phyloP scores from a whole-genome alignment of 2,329 filamentous ascomycete species.

The Sclerotiophoma versabilis region DNA sequence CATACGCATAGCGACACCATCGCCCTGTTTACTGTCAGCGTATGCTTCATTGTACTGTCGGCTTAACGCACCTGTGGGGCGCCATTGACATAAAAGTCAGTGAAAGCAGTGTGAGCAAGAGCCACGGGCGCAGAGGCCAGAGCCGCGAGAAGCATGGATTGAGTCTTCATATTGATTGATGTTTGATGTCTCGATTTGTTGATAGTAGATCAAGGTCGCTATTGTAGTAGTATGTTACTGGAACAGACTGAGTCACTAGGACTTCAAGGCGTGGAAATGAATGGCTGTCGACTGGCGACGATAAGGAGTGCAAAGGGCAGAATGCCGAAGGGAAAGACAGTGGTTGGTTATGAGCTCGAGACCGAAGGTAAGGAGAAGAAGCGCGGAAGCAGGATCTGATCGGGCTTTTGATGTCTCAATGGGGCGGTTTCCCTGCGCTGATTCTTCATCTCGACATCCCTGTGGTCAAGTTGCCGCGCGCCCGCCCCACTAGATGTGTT shows the following conservation, averaged over 20 bases:
- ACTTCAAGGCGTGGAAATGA: constrained; percentile 38
- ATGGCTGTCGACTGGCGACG: constrained; percentile 49
- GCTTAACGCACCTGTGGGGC: constrained; percentile 30
- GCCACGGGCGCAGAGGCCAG: constrained; percentile 43
- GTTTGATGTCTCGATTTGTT: constrained; percentile 1
- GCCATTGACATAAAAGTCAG: constrained; percentile 46
- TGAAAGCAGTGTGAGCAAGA: constrained; percentile 48
- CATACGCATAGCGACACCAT: constrained; percentile 76
- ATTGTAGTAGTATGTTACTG: constrained; percentile 32
- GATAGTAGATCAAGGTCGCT: constrained; percentile 7
- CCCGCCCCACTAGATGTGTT: constrained; percentile 29
- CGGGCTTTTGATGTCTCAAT: constrained; percentile 35
- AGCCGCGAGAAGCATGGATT: constrained; percentile 41
- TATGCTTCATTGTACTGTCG: neutral
- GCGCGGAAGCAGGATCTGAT: constrained; percentile 16
- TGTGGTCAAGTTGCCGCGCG: constrained; percentile 20
- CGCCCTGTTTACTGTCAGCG: constrained; percentile 60
- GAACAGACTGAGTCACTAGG: constrained; percentile 43
- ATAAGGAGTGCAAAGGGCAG: constrained; percentile 43
- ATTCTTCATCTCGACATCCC: constrained; percentile 23
- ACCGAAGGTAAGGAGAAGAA: constrained; percentile 35
- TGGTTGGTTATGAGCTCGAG: constrained; percentile 36
- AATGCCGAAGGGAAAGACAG: constrained; percentile 41
- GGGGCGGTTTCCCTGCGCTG: constrained; percentile 19
- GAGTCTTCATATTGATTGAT: constrained; percentile 43